Percentiles rank a stretch among this genome's conserved stretches.
Conservation (phyloP, 2,329 filamentous ascomycete species). For the Trichophyton rubrum region DNA sequence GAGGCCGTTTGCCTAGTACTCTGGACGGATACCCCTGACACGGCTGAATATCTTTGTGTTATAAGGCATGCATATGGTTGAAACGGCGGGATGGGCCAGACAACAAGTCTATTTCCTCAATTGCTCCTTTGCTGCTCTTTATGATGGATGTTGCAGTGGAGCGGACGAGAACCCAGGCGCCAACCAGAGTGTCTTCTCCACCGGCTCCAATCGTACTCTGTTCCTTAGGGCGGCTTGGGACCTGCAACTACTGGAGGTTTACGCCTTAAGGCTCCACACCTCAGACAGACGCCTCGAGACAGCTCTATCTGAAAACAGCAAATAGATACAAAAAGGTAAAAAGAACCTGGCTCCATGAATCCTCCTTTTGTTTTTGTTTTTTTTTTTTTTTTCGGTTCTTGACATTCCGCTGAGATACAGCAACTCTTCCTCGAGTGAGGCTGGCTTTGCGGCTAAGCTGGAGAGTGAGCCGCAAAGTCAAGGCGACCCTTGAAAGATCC, state of each 20-base stretch:
- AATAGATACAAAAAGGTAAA: constrained; percentile 1
- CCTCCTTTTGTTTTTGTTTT: background rate
- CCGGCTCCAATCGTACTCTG: background rate
- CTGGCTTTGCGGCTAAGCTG: background rate
- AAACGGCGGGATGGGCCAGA: background rate
- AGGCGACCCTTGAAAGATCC: background rate
- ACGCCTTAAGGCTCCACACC: constrained; percentile 1
- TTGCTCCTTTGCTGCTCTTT: background rate
- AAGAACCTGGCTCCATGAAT: background rate
- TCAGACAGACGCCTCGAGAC: constrained; percentile 1
- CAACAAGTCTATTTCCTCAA: background rate
- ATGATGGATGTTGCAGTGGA: background rate
- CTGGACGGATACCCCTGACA: background rate
- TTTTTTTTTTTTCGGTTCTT: background rate
- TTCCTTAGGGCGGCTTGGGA: background rate
- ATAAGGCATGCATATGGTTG: background rate
- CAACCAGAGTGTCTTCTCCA: background rate
- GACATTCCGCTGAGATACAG: background rate
- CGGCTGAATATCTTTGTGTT: background rate
- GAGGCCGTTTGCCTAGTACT: background rate
- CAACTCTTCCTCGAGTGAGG: background rate
- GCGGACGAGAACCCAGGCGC: background rate
- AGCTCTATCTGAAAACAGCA: constrained; percentile 2
- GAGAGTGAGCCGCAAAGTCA: background rate
- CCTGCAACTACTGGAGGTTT: background rate